phyloP scores from a whole-genome alignment of 1,284 basidiomycete genomes.

The Cutaneotrichosporon dermatis region DNA sequence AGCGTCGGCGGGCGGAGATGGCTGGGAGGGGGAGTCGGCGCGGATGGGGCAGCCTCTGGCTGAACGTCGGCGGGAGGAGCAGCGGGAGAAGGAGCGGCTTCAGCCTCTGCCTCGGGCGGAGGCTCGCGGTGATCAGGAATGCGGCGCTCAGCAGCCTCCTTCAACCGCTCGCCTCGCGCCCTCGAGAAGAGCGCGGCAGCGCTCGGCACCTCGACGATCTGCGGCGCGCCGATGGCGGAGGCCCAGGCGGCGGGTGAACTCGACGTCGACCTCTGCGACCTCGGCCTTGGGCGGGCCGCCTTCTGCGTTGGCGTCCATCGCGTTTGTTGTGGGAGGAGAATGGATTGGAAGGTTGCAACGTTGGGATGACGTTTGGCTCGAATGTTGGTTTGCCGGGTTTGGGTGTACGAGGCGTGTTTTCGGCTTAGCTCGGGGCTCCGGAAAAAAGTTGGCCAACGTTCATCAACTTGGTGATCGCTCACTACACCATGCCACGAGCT shows the following conservation, averaged over 20 bases:
- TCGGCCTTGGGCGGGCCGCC: slow-evolving; percentile 34
- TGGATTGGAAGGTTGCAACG: background rate
- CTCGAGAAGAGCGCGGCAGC: background rate
- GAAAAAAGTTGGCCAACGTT: background rate
- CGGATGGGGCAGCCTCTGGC: background rate
- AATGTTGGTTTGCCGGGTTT: background rate
- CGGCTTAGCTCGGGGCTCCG: background rate
- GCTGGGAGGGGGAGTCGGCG: background rate
- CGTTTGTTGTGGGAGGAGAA: background rate
- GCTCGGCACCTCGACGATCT: background rate
- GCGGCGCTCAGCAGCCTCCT: background rate
- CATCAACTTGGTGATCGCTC: too few species aligned
- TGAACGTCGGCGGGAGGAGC: background rate
- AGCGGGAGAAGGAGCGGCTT: background rate
- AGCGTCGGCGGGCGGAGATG: background rate
- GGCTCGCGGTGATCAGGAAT: background rate
- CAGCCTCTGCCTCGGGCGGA: background rate
- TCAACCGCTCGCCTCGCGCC: background rate
- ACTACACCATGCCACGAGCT: slow-evolving; percentile 6
- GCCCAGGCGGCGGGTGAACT: slow-evolving; percentile 17
- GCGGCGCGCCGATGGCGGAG: background rate
- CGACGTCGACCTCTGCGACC: slow-evolving; percentile 43
- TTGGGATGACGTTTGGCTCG: background rate
- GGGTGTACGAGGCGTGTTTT: background rate
- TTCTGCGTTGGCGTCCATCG: slow-evolving; percentile 46